Evolutionary conservation across 2,329 filamentous ascomycete genomes (phyloP).

Genomic region (Apiospora marii): DNA sequence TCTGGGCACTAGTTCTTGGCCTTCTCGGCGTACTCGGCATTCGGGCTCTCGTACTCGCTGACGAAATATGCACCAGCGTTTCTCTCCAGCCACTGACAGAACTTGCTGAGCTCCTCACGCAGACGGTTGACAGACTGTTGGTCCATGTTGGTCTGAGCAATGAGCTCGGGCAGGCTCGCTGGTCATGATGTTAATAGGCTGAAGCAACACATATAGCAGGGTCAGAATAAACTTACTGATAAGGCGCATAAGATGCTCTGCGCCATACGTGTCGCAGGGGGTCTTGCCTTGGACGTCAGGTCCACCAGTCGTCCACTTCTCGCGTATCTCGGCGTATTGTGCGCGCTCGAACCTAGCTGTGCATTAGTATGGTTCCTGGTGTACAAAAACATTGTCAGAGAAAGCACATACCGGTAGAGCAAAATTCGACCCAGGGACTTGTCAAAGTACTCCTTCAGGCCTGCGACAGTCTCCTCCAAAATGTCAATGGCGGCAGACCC

Average conservation of each 20-base stretch:
- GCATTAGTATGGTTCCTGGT: neutral
- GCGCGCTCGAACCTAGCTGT: conserved; percentile 79
- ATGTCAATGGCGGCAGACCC: conserved; percentile 81
- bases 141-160: conserved; percentile 99
- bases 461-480: conserved; percentile 86
- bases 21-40: conserved; percentile 75
- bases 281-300: conserved; percentile 74
- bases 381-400: neutral
- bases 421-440: conserved; percentile 87
- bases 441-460: conserved; percentile 93
- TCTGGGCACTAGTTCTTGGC: conserved; percentile 48
- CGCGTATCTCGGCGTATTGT: conserved; percentile 82
- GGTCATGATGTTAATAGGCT: neutral
- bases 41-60: conserved; percentile 76
- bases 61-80: conserved; percentile 81
- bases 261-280: conserved; percentile 85
- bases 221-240: conserved; percentile 69
- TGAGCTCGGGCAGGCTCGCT: conserved; percentile 92
- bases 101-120: conserved; percentile 86
- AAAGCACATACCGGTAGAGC: conserved; percentile 71
- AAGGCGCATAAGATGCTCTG: conserved; percentile 88
- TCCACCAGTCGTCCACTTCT: conserved; percentile 69
- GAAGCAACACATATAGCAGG: neutral
- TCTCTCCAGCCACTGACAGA: conserved; percentile 84
- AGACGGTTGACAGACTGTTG: conserved; percentile 87